Evolutionary conservation across 345 rosid species (phyloP), one percentile per base, ranked within the genome.

Genomic region (Carallia pectinifolia): DNA sequence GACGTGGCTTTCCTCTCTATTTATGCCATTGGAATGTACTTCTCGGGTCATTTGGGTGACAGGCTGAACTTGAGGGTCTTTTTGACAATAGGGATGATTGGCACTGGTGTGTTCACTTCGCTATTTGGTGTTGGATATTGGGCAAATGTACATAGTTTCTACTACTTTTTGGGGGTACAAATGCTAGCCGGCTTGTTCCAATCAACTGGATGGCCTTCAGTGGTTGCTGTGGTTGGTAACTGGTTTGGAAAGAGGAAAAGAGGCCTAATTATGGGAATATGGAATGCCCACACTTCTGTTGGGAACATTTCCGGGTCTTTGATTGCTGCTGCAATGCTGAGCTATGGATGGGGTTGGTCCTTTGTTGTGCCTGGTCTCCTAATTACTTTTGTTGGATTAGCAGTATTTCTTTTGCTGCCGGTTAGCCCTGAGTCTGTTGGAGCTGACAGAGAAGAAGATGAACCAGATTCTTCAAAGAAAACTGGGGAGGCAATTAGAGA

Each of bases 141-240:
- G 97, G 88, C 81, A 34, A 77, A 85, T 54, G 56, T 92, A 64
- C 99, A 95, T 59, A 87, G 62, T 74, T 89, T 87, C 74, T 89
- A 85, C 81, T 92, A 85, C 61, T 95, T 74, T 81, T 67, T 95
- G 67, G 75, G 81, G 6, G 70, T 82, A n/a, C 99, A 95, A 76
- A 85, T 88, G 82, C 23, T 89, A 65, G 92, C 97, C 0, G 99
- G 97, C 52, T 76, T 88, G 84, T 90, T 90, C 81, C 97, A 95
- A 76, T 95, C 99, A 31, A 95, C 93, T 18, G 97, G 99, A 8
- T 92, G 99, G 99, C 99, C 99, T 72, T 95, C 97, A 6, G 97
- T 95, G 13, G 99, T 95, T 63, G 97, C 99, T 8, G 92, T 92
- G 50, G 89, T 95, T 5, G 97, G 97, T 2, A 92, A 92, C 16